Conservation (phyloP, 805 yeast genomes). For the Kuraishia hungarica region DNA sequence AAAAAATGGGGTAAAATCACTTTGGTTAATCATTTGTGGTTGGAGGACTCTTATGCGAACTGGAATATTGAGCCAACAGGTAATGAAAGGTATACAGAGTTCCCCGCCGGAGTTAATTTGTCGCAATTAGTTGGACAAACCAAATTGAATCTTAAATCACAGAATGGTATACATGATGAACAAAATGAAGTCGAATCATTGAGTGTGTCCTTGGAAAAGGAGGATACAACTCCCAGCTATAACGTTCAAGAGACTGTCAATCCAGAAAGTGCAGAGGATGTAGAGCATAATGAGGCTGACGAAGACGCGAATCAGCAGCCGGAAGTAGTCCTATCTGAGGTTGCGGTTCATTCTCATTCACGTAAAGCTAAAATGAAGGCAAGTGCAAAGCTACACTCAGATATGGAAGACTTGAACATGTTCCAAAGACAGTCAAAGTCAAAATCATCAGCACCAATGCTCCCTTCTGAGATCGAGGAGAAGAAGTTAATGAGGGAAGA, state of each 20-base stretch:
- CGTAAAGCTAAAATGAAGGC: constrained; percentile 64
- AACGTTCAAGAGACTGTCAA: too few species aligned
- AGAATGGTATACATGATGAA: neutral
- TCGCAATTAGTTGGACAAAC: constrained; percentile 47
- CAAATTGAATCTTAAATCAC: constrained; percentile 29
- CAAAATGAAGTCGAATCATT: neutral
- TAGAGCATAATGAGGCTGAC: neutral
- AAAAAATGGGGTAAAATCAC: constrained; percentile 50
- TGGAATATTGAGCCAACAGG: constrained; percentile 48
- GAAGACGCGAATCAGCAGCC: neutral
- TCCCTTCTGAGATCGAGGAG: constrained; percentile 8
- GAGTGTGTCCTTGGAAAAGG: too few species aligned
- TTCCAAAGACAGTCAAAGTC: constrained; percentile 47
- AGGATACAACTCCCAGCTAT: too few species aligned
- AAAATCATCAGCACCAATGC: constrained; percentile 19
- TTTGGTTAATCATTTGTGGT: constrained; percentile 77
- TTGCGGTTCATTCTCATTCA: constrained; percentile 1
- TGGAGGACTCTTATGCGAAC: constrained; percentile 66
- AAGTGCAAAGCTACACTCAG: constrained; percentile 52
- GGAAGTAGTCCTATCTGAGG: neutral
- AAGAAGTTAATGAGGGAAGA: constrained; percentile 8
- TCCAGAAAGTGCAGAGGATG: too few species aligned
- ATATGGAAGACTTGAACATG: constrained; percentile 59
- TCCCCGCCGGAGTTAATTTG: constrained; percentile 32
- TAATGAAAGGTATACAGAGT: constrained; percentile 36